These are phyloP conservation scores for Naganishia cerealis DNA, from an alignment of 1,284 basidiomycete species.

Conservation along the genomic window DNA sequence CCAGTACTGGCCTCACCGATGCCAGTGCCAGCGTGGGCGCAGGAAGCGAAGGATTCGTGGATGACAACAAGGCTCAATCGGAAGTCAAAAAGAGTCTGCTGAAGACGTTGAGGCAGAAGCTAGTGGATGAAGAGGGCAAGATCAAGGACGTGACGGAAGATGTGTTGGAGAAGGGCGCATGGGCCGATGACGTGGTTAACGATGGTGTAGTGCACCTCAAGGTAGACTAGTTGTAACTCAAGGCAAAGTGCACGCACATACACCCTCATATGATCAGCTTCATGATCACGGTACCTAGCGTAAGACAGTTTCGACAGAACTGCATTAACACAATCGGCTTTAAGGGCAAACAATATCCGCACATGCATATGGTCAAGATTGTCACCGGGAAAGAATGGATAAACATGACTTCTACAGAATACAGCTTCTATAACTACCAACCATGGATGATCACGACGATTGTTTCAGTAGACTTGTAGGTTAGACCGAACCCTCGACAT, in stretches of 20 bases:
- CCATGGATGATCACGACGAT: slow-evolving; percentile 19
- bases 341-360: no score
- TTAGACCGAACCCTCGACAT: slow-evolving; percentile 32
- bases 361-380: neutral
- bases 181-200: slow-evolving; percentile 11
- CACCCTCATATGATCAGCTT: neutral
- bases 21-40: neutral
- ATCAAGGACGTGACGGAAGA: slow-evolving; percentile 23
- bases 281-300: neutral
- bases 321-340: no score
- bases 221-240: slow-evolving; percentile 10
- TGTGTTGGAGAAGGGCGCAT: slow-evolving; percentile 5
- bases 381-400: neutral
- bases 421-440: neutral
- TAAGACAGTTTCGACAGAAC: no score
- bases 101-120: slow-evolving; percentile 27
- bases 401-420: neutral
- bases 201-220: slow-evolving; percentile 19
- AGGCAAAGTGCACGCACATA: neutral
- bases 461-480: slow-evolving; percentile 28
- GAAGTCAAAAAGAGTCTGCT: slow-evolving; percentile 32
- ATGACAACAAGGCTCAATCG: slow-evolving; percentile 22
- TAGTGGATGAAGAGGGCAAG: slow-evolving; percentile 26
- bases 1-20: neutral
- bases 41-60: neutral